Conservation (phyloP, 2,329 filamentous ascomycete species). For the Aaosphaeria pasadenensis region DNA sequence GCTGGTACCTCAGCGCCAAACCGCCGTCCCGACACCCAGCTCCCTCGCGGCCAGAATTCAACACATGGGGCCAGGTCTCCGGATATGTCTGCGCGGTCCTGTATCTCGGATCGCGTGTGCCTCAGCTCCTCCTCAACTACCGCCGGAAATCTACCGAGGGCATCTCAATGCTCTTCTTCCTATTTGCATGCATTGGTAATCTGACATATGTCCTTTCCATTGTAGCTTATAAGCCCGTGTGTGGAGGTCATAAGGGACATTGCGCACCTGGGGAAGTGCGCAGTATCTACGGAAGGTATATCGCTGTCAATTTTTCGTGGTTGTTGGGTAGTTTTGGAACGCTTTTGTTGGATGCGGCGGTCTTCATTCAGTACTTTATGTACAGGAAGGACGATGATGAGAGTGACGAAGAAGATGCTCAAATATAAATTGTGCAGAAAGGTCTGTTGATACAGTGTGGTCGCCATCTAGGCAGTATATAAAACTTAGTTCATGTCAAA, state of each 20-base stretch:
- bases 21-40: conserved; percentile 26
- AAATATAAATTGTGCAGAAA: too few relatives aligned
- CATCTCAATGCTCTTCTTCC: conserved; percentile 89
- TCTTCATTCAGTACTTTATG: conserved; percentile 89
- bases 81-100: conserved; percentile 88
- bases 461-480: too few relatives aligned
- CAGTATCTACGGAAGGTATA: conserved; percentile 72
- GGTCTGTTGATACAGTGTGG: too few relatives aligned
- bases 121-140: conserved; percentile 90
- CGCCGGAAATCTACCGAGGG: conserved; percentile 90
- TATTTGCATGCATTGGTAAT: conserved; percentile 95
- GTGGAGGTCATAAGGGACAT: conserved; percentile 36
- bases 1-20: conserved; percentile 70
- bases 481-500: too few relatives aligned
- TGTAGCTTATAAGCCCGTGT: conserved; percentile 80
- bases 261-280: conserved; percentile 66
- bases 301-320: conserved; percentile 90
- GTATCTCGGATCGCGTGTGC: conserved; percentile 85
- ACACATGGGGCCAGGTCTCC: conserved; percentile 79
- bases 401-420: conserved; percentile 21
- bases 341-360: conserved; percentile 75
- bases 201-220: conserved; percentile 91
- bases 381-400: conserved; percentile 58
- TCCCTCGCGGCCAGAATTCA: conserved; percentile 61
- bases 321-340: conserved; percentile 85